phyloP scores from a whole-genome alignment of 345 rosid species.

The Gynandropsis gynandra region DNA sequence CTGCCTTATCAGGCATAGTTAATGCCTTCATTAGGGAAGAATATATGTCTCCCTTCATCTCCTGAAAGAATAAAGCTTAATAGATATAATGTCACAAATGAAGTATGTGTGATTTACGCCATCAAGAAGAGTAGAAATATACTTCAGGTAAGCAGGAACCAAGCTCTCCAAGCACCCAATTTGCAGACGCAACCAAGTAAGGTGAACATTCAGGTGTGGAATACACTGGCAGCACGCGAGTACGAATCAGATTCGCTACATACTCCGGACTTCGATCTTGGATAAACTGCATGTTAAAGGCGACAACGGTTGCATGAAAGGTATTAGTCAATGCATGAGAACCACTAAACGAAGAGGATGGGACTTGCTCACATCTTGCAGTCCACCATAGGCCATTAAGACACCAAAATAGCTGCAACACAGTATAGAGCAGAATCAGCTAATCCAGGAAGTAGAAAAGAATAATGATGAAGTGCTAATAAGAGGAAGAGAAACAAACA shows the following conservation, averaged over 20 bases:
- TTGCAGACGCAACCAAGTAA: conserved; percentile 70
- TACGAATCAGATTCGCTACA: conserved; percentile 40
- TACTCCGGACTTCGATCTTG: conserved; percentile 55
- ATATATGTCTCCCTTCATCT: conserved; percentile 55
- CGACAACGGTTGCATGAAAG: conserved; percentile 1
- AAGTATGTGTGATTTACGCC: conserved; percentile 4
- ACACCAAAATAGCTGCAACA: conserved; percentile 75
- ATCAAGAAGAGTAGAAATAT: conserved; percentile 20
- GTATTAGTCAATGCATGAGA: conserved; percentile 10
- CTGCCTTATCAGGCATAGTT: conserved; percentile 45
- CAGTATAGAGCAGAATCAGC: conserved; percentile 12
- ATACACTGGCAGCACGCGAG: conserved; percentile 61
- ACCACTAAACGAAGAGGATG: conserved; percentile 14
- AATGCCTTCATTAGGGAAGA: conserved; percentile 72
- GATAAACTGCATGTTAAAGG: conserved; percentile 50
- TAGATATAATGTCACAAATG: background rate
- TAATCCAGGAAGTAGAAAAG: conserved; percentile 25
- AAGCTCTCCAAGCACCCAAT: conserved; percentile 86
- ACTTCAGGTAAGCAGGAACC: conserved; percentile 69
- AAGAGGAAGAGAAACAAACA: conserved; percentile 9
- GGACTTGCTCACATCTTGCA: conserved; percentile 72
- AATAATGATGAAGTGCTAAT: conserved; percentile 4
- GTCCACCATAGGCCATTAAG: conserved; percentile 76
- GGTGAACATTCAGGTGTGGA: conserved; percentile 43
- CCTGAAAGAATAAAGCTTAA: conserved; percentile 38